Evolutionary conservation across 495 filamentous ascomycete genomes (phyloP).

Genomic region (Aspergillus asperescens): DNA sequence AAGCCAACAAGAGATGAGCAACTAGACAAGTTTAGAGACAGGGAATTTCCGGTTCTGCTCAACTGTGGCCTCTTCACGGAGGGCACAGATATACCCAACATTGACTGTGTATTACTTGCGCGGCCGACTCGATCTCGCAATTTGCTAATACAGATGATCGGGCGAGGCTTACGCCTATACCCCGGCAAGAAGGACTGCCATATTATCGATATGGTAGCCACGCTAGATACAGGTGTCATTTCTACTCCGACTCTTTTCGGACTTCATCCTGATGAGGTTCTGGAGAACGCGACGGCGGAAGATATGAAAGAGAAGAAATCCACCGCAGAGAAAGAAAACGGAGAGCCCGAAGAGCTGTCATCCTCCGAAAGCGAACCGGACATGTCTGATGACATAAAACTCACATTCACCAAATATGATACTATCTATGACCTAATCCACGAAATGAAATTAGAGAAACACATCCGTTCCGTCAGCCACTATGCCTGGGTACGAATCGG

Average conservation of each 20-base stretch:
- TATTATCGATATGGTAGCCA: constrained; percentile 93
- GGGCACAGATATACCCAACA: constrained; percentile 94
- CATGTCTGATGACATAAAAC: constrained; percentile 23
- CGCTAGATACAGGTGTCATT: constrained; percentile 71
- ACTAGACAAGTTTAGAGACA: constrained; percentile 65
- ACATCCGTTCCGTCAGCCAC: constrained; percentile 69
- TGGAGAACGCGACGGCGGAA: constrained; percentile 55
- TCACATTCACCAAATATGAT: constrained; percentile 79
- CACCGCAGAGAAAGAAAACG: constrained; percentile 27
- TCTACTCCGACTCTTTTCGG: constrained; percentile 92
- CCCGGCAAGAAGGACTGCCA: constrained; percentile 84
- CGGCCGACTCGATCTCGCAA: constrained; percentile 87
- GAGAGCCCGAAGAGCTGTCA: background rate
- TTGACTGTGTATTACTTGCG: constrained; percentile 87
- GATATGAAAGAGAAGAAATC: constrained; percentile 51
- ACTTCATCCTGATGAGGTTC: constrained; percentile 75
- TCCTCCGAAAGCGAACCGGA: background rate
- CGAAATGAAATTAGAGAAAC: constrained; percentile 70
- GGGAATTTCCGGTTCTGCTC: constrained; percentile 80
- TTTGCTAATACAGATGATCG: constrained; percentile 95
- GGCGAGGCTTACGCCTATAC: constrained; percentile 79
- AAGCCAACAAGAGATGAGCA: constrained; percentile 57
- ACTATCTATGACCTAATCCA: constrained; percentile 79
- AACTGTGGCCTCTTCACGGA: constrained; percentile 98
- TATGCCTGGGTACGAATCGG: constrained; percentile 76